These are phyloP conservation scores for Kwoniella sp. DNA, from an alignment of 768 basidiomycete species.

Conservation along the genomic window DNA sequence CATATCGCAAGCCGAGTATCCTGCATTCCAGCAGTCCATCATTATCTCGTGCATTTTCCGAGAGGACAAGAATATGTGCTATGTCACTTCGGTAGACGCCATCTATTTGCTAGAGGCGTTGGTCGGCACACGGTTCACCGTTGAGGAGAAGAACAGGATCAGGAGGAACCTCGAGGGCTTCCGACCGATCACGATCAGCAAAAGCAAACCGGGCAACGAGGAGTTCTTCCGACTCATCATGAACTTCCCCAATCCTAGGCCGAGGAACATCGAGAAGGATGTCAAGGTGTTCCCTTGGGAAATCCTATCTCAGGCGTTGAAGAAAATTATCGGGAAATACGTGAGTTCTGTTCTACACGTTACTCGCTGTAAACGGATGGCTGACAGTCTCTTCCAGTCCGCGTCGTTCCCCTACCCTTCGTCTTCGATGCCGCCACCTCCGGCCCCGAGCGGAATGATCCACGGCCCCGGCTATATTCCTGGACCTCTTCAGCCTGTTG, in stretches of 20 bases:
- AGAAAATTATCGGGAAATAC: slow-evolving; percentile 55
- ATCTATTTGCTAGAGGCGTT: slow-evolving; percentile 85
- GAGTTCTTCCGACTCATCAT: slow-evolving; percentile 94
- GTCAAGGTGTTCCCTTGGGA: slow-evolving; percentile 59
- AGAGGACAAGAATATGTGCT: slow-evolving; percentile 68
- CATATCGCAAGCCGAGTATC: slow-evolving; percentile 68
- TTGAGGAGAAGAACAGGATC: slow-evolving; percentile 96
- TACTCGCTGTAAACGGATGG: neutral
- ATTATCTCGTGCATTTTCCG: slow-evolving; percentile 95
- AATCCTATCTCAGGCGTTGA: slow-evolving; percentile 51
- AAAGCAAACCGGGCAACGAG: slow-evolving; percentile 71
- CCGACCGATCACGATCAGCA: slow-evolving; percentile 82
- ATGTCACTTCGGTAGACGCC: slow-evolving; percentile 91
- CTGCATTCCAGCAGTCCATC: slow-evolving; percentile 59
- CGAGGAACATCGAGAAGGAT: slow-evolving; percentile 95
- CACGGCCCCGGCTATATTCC: slow-evolving; percentile 12
- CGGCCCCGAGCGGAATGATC: slow-evolving; percentile 6
- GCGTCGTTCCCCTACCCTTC: slow-evolving; percentile 32
- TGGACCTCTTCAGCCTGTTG: slow-evolving; percentile 17
- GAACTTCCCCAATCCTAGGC: slow-evolving; percentile 90
- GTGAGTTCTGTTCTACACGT: slow-evolving; percentile 49
- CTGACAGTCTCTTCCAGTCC: slow-evolving; percentile 22
- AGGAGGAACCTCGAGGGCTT: slow-evolving; percentile 90
- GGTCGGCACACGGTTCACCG: slow-evolving; percentile 69
- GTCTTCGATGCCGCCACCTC: slow-evolving; percentile 22